Percentiles rank a stretch among this genome's conserved stretches.
Conservation (phyloP, 78 protist genomes). For the Chrysochromulina parva region DNA sequence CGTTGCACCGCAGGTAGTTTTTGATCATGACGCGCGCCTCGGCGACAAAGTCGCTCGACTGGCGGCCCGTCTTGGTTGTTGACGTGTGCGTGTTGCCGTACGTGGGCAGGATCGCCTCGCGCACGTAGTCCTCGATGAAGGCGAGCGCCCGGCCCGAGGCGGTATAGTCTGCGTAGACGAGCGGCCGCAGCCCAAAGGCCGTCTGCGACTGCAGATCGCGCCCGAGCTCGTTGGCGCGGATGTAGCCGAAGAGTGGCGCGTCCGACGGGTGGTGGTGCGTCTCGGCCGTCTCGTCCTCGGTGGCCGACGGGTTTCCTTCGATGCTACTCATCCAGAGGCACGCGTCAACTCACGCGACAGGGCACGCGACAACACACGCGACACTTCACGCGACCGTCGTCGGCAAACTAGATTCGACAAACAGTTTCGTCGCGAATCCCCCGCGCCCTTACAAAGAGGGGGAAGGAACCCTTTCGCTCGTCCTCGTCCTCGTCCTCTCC, state of each 20-base stretch:
- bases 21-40: conserved; percentile 32
- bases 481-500: too few relatives aligned
- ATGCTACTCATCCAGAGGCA: too few relatives aligned
- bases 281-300: too few relatives aligned
- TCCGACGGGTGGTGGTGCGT: too few relatives aligned
- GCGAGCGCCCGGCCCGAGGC: conserved; percentile 76
- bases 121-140: conserved; percentile 64
- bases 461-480: too few relatives aligned
- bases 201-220: neutral
- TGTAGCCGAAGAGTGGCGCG: neutral
- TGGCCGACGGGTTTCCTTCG: too few relatives aligned
- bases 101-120: conserved; percentile 68
- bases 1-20: neutral
- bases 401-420: too few relatives aligned
- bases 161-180: conserved; percentile 72
- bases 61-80: conserved; percentile 71
- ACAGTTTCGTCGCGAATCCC: too few relatives aligned
- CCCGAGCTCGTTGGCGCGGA: conserved; percentile 39
- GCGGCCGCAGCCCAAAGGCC: conserved; percentile 47
- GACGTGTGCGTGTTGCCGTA: conserved; percentile 92
- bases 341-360: too few relatives aligned
- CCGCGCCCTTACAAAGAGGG: too few relatives aligned
- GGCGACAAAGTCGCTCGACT: conserved; percentile 53
- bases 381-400: too few relatives aligned
- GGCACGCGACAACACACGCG: too few relatives aligned